Evolutionary conservation across 495 filamentous ascomycete species (phyloP).

Genomic region (Polyplosphaeria fusca): DNA sequence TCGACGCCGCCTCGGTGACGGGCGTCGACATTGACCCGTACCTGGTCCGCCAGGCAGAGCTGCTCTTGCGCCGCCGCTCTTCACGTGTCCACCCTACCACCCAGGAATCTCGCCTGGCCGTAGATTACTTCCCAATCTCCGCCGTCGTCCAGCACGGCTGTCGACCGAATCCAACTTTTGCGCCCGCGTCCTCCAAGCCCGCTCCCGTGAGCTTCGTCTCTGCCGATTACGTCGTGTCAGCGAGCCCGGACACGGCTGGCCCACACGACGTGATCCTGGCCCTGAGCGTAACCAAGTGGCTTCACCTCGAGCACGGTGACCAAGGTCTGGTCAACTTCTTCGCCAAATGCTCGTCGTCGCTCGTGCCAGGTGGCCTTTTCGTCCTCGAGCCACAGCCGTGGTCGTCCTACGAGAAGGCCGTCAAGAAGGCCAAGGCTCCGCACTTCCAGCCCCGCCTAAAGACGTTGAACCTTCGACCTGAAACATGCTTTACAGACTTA

Average conservation of each 20-base stretch:
- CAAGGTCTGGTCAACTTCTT: conserved; percentile 39
- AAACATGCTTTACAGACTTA: conserved; percentile 29
- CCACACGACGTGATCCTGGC: conserved; percentile 42
- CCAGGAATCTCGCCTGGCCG: conserved; percentile 7
- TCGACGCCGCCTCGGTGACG: conserved; percentile 36
- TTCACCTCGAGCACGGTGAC: conserved; percentile 41
- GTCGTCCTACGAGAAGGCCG: conserved; percentile 41
- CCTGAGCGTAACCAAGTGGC: conserved; percentile 45
- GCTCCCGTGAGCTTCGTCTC: conserved; percentile 35
- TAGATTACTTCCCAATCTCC: conserved; percentile 44
- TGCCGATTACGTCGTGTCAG: conserved; percentile 36
- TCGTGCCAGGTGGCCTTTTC: conserved; percentile 37
- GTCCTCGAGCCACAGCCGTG: conserved; percentile 44
- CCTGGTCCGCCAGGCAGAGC: conserved; percentile 38
- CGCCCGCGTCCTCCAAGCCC: conserved; percentile 21
- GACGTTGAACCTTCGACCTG: conserved; percentile 24
- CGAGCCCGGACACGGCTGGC: conserved; percentile 23
- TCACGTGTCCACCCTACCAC: conserved; percentile 33
- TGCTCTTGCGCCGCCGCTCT: conserved; percentile 38
- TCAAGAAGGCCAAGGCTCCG: conserved; percentile 21
- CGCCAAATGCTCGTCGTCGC: conserved; percentile 29
- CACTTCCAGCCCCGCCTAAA: conserved; percentile 23
- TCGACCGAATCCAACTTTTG: conserved; percentile 12
- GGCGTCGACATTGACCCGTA: conserved; percentile 42
- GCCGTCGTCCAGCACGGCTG: conserved; percentile 39